Evolutionary conservation across 2,329 filamentous ascomycete species (phyloP), one percentile per base, ranked within the genome.

Genomic region (Pezicula neosporulosa): DNA sequence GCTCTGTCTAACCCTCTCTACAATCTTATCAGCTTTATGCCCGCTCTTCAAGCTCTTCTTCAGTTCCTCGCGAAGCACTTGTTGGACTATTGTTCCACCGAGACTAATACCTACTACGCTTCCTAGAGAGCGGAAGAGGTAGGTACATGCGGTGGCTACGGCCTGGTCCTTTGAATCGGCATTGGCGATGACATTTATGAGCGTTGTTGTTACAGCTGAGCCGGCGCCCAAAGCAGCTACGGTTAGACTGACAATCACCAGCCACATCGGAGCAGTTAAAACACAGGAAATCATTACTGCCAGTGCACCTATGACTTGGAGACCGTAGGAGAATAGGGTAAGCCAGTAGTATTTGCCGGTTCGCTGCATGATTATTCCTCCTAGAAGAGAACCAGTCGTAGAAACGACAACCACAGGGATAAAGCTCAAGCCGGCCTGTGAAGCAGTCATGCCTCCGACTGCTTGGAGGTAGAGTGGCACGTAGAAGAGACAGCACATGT

Each of bases 401-500:
- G 78, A 80, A 5, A 72, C 71, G 3, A 84, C 39, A 56, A 89
- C 87, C 49, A 76, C 76, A 0, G 89, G 88, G 30, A 93, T 71
- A 16, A 93, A 76, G 33, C 83, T 72, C 1, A 86, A 53, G 1
- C 87, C 87, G 4, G 87, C 81, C 49, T 74, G 67, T 0, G 85
- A 83, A 1, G 89, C 85, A 4, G 77, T 78, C 21, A 83, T 70
- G 5, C 81, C 82, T 46, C 86, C 75, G 1, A 86, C 84, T 5
- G 85, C 87, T 68, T 93, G 89, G 69, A 88, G 89, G 68, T 87
- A 90, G 2, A 93, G 73, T 1, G 89, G 87, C n/a, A 89, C 72
- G 69, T 89, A 89, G 48, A 63, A 63, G 71, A 75, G 50, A 83
- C 72, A 75, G 80, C 54, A 50, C 62, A 74, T 70, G 54, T 76